Conservation (phyloP, 1,284 basidiomycete genomes). For the Testicularia cyperi region DNA sequence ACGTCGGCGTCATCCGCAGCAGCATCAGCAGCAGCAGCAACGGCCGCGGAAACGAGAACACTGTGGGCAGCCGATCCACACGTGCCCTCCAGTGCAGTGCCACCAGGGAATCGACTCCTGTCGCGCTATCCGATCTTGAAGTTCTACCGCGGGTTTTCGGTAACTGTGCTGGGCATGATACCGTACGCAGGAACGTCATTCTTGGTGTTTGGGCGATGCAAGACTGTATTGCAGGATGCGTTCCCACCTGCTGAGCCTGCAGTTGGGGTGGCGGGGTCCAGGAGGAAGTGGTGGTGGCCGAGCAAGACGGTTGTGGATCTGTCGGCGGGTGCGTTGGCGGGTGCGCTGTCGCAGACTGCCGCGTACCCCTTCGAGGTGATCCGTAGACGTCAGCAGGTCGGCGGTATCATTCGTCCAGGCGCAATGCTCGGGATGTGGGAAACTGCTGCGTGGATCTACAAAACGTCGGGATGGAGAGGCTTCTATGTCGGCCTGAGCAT, state of each 20-base stretch:
- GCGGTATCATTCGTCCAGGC: conserved; percentile 63
- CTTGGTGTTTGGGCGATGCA: conserved; percentile 64
- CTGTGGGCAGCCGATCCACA: conserved; percentile 21
- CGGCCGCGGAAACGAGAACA: conserved; percentile 14
- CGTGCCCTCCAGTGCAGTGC: conserved; percentile 16
- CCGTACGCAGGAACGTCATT: conserved; percentile 97
- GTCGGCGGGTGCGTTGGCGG: conserved; percentile 83
- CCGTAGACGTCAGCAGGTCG: conserved; percentile 91
- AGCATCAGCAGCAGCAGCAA: conserved; percentile 8
- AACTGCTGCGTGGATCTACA: conserved; percentile 67
- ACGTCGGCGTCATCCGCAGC: conserved; percentile 8
- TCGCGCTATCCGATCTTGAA: conserved; percentile 65
- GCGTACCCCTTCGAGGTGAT: conserved; percentile 97
- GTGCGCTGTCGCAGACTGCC: conserved; percentile 81
- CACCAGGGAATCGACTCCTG: conserved; percentile 30
- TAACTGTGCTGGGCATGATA: conserved; percentile 68
- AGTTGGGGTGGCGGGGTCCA: conserved; percentile 2
- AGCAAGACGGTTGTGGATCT: conserved; percentile 65
- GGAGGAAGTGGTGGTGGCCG: conserved; percentile 41
- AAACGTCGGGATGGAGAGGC: conserved; percentile 73
- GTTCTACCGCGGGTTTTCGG: conserved; percentile 87
- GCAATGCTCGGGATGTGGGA: conserved; percentile 53
- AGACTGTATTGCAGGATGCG: conserved; percentile 43
- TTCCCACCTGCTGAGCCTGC: conserved; percentile 41
- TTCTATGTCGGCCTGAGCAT: conserved; percentile 93